Evolutionary conservation across 148 eudicot species (phyloP).

Genomic region (Rhododendron simsii): DNA sequence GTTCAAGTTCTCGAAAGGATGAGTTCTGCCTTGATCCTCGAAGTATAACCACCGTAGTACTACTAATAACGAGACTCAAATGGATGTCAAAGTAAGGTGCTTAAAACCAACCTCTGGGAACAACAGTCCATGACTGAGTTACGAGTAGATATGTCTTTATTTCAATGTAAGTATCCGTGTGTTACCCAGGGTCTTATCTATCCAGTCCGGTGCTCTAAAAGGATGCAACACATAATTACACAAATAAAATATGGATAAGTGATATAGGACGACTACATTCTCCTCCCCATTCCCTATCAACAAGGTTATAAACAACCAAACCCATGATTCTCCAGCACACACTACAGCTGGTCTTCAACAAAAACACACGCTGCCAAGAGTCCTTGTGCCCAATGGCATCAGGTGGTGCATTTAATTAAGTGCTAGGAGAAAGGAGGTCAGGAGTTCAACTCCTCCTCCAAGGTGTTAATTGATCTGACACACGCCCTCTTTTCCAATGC

Average conservation of each 20-base stretch:
- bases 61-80: not conserved
- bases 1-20: not conserved
- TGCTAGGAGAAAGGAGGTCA: too few species aligned
- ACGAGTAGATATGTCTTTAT: not conserved
- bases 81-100: not conserved
- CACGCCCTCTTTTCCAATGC: not conserved
- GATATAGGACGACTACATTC: too few species aligned
- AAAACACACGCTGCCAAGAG: not conserved
- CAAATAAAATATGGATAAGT: too few species aligned
- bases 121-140: not conserved
- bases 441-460: too few species aligned
- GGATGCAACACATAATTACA: not conserved
- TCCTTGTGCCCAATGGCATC: too few species aligned
- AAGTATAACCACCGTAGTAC: not conserved
- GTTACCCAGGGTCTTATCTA: not conserved
- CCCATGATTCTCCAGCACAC: not conserved
- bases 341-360: not conserved
- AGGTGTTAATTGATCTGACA: not conserved
- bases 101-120: not conserved
- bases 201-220: not conserved
- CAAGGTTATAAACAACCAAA: not conserved
- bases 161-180: not conserved
- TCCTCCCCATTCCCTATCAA: too few species aligned
- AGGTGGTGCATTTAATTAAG: too few species aligned
- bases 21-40: not conserved